Base-by-base conservation (phyloP, 75 land plant genomes). In the Cupressus sempervirens region DNA sequence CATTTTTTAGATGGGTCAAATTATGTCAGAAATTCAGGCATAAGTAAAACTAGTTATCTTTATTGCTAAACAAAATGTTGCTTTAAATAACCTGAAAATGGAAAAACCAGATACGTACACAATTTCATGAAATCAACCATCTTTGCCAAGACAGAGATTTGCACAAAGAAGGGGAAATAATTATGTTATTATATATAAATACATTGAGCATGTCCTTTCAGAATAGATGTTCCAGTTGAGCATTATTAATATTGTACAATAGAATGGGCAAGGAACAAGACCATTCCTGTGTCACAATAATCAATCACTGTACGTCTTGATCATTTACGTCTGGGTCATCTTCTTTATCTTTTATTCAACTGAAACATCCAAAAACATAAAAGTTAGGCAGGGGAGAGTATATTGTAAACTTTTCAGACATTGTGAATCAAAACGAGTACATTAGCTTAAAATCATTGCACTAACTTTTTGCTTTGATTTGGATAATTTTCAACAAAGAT, bases 251-350 rank as follows among this genome's bases (percentile, higher is more conserved):
- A 43, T 43, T 43, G 1, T 77, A 26, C 29, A 77, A 43, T 26
- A 77, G 43, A 77, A 77, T 41, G 29, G 30, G 46, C 23, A 43
- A 77, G 14, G 46, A 50, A 16, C 14, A 79, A 10, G 72, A 41
- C 48, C 80, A 82, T 87, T 92, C 99, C 95, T 94, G 99, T 16
- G 99, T 96, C 53, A 98, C 99, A 88, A 98, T 94, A 73, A 98
- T 88, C 56, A 98, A 92, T 80, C 91, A 89, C 82, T 94, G 93
- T 36, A 98, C 90, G 88, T 93, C 94, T 15, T 89, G 89, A 62
- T 93, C 95, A 90, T 93, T 92, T 68, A 92, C 89, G 86, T 90
- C 93, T 18, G 91, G 89, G 74, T 94, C 96, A 68, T 98, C 98
- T n/a, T 95, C 96, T 68, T 94, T 95, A 48, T 94, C 98, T 74